A percentile compares a stretch with the other conserved stretches of the same genome.
Evolutionary conservation across 129 eudicot genomes (phyloP).

Genomic region (Heracleum sosnowskyi): DNA sequence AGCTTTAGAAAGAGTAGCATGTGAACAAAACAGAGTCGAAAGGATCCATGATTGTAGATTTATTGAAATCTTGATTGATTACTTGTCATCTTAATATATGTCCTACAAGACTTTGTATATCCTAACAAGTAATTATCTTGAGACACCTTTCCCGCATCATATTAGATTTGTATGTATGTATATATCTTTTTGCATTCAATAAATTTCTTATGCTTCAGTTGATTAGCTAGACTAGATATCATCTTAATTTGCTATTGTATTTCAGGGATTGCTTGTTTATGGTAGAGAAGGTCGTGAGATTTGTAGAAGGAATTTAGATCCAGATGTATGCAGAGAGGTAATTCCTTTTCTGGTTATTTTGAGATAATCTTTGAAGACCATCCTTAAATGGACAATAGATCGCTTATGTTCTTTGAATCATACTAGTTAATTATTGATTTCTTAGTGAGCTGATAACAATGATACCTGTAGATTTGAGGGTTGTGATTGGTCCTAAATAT

Average conservation of each 20-base stretch:
- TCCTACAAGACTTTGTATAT: not conserved
- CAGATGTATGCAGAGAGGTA: conserved; percentile 75
- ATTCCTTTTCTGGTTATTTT: not conserved
- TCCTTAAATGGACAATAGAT: not conserved
- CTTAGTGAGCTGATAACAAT: not conserved
- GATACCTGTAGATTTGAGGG: not conserved
- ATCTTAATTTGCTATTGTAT: conserved; percentile 11
- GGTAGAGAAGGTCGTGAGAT: conserved; percentile 88
- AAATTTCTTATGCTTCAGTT: not conserved
- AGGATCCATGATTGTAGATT: no score
- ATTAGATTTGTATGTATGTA: not conserved
- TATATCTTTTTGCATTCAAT: not conserved
- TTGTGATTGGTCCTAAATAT: not conserved
- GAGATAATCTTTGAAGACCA: not conserved
- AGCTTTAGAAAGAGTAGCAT: not conserved
- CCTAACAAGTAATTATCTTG: not conserved
- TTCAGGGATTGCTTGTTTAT: conserved; percentile 92
- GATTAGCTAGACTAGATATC: not conserved
- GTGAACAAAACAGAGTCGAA: not conserved
- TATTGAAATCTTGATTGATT: not conserved
- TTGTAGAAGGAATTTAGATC: conserved; percentile 59
- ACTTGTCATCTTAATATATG: not conserved
- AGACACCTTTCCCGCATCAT: not conserved
- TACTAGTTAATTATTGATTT: not conserved
- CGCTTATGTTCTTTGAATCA: not conserved